Conservation (phyloP, 2,329 filamentous ascomycete genomes). For the Piedraia hortae region DNA sequence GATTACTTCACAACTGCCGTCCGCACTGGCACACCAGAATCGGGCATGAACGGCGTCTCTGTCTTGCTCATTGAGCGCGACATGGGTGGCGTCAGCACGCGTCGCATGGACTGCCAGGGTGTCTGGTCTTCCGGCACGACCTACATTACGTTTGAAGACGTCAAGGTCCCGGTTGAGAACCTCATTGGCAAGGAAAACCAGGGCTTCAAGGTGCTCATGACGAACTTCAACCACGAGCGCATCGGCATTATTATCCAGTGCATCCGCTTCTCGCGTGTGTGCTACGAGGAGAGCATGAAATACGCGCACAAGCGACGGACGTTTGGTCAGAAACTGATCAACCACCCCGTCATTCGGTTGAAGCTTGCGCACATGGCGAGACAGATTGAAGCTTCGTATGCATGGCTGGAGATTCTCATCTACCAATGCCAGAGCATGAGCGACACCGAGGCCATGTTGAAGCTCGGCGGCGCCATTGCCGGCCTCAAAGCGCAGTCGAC, state of each 20-base stretch:
- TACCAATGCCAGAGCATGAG: constrained; percentile 84
- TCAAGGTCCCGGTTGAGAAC: constrained; percentile 98
- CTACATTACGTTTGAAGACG: constrained; percentile 94
- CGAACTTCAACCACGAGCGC: constrained; percentile 98
- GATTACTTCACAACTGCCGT: constrained; percentile 98
- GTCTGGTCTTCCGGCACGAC: constrained; percentile 89
- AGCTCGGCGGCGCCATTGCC: constrained; percentile 81
- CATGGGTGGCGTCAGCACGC: constrained; percentile 61
- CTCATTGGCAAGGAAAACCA: constrained; percentile 93
- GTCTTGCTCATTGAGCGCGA: constrained; percentile 77
- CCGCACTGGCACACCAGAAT: constrained; percentile 35
- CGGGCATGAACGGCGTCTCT: constrained; percentile 75
- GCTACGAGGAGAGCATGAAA: constrained; percentile 87
- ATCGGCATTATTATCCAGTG: constrained; percentile 98
- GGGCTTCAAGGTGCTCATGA: constrained; percentile 98
- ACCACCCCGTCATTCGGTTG: constrained; percentile 89
- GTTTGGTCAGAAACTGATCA: constrained; percentile 87
- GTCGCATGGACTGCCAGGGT: constrained; percentile 95
- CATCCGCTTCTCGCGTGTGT: constrained; percentile 80
- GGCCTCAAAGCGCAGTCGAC: constrained; percentile 83
- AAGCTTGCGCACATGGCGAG: constrained; percentile 97
- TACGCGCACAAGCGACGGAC: constrained; percentile 94
- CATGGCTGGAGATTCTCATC: constrained; percentile 87
- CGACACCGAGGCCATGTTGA: constrained; percentile 85
- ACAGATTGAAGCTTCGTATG: constrained; percentile 89